Conservation (phyloP, 2,329 filamentous ascomycete genomes). For the Penicillium sp. region DNA sequence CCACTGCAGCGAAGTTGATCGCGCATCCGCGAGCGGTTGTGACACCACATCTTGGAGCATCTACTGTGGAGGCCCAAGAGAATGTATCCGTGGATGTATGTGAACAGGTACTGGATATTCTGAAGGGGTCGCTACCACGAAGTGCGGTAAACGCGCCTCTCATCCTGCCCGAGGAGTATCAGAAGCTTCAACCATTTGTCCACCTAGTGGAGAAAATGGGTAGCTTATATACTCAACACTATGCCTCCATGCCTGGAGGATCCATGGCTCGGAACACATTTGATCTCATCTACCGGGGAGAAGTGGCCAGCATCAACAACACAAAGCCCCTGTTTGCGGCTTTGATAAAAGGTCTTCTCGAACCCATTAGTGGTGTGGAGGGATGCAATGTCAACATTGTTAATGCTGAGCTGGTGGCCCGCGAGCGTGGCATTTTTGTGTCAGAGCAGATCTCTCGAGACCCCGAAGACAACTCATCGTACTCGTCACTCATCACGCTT, state of each 20-base stretch:
- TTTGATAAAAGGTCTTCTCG: constrained; percentile 72
- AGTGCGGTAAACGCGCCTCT: constrained; percentile 78
- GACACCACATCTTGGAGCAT: constrained; percentile 77
- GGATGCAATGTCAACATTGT: constrained; percentile 76
- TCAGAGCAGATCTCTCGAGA: constrained; percentile 70
- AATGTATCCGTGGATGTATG: constrained; percentile 82
- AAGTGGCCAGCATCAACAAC: constrained; percentile 68
- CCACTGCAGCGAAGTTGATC: constrained; percentile 63
- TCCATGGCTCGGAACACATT: constrained; percentile 65
- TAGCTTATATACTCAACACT: constrained; percentile 76
- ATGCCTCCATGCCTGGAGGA: constrained; percentile 38
- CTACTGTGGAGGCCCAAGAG: constrained; percentile 78
- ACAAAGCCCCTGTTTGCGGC: constrained; percentile 78
- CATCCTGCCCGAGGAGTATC: constrained; percentile 77
- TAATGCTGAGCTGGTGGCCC: constrained; percentile 73
- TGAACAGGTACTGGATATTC: constrained; percentile 72
- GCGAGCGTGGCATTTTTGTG: constrained; percentile 74
- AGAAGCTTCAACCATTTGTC: constrained; percentile 74
- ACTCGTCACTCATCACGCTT: constrained; percentile 70
- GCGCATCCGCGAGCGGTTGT: constrained; percentile 70
- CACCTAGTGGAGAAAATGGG: constrained; percentile 77
- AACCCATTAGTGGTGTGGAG: constrained; percentile 65
- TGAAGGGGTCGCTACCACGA: constrained; percentile 70
- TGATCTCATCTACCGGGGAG: constrained; percentile 75
- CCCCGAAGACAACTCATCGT: constrained; percentile 57